These are phyloP conservation scores for Trichoderma brevicompactum DNA, from an alignment of 2,329 filamentous ascomycete species.

Conservation along the genomic window DNA sequence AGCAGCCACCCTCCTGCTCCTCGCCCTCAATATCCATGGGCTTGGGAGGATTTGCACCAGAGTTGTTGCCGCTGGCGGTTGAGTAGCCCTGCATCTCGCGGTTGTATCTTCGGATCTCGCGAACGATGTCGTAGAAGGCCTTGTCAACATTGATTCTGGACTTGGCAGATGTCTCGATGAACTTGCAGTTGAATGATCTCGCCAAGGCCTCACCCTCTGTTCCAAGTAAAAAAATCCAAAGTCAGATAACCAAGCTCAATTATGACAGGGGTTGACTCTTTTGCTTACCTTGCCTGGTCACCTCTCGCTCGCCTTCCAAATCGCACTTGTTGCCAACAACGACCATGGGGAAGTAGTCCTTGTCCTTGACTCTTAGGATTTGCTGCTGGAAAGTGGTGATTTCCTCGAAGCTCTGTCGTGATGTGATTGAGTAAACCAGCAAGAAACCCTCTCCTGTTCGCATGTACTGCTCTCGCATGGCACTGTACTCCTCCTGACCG, in stretches of 20 bases:
- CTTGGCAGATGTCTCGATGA: constrained; percentile 99
- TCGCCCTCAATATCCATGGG: constrained; percentile 81
- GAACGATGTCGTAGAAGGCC: constrained; percentile 97
- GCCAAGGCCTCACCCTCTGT: constrained; percentile 89
- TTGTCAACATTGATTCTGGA: constrained; percentile 98
- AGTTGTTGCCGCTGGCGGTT: constrained; percentile 67
- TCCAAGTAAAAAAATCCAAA: constrained; percentile 18
- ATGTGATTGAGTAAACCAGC: constrained; percentile 97
- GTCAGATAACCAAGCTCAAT: not conserved
- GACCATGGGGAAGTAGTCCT: constrained; percentile 99
- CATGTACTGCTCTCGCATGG: constrained; percentile 99
- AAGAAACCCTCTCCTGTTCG: constrained; percentile 97
- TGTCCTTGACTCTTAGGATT: constrained; percentile 97
- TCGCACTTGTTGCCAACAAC: constrained; percentile 99
- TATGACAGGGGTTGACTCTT: not conserved
- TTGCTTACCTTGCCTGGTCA: constrained; percentile 82
- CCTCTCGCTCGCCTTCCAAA: constrained; percentile 89
- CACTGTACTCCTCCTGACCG: constrained; percentile 98
- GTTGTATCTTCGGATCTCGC: constrained; percentile 97
- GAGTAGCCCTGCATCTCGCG: constrained; percentile 94
- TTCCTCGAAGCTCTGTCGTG: constrained; percentile 95
- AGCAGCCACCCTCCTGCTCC: constrained; percentile 75
- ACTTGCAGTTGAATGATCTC: constrained; percentile 90
- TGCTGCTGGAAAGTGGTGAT: constrained; percentile 99
- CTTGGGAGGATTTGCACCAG: constrained; percentile 64